Conservation (phyloP, 2,329 filamentous ascomycete genomes). For the Ophiosphaerella narmari region DNA sequence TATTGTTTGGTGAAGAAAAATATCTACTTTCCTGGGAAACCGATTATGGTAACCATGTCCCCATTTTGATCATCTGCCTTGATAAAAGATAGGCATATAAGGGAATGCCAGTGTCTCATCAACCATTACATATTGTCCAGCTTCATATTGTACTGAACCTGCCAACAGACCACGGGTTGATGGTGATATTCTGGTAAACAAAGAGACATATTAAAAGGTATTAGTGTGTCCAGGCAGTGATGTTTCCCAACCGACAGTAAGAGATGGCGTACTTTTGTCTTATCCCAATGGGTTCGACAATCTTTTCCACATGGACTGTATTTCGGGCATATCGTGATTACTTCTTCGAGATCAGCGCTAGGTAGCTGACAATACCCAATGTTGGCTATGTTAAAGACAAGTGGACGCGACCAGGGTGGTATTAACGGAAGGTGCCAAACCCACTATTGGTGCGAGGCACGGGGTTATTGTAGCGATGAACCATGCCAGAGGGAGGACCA, state of each 20-base stretch:
- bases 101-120: constrained; percentile 23
- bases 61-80: constrained; percentile 16
- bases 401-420: constrained; percentile 7
- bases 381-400: constrained; percentile 26
- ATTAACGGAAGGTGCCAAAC: constrained; percentile 38
- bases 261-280: constrained; percentile 30
- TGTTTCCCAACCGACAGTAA: constrained; percentile 29
- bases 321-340: constrained; percentile 39
- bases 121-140: constrained; percentile 17
- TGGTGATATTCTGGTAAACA: constrained; percentile 38
- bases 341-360: constrained; percentile 38
- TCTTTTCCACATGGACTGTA: constrained; percentile 37
- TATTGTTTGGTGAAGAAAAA: constrained; percentile 20
- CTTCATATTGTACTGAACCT: constrained; percentile 14
- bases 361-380: constrained; percentile 37
- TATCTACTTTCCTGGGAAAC: constrained; percentile 22
- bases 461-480: constrained; percentile 42
- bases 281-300: constrained; percentile 40
- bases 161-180: constrained; percentile 19
- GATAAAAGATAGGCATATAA: constrained; percentile 28
- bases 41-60: constrained; percentile 19
- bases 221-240: constrained; percentile 29
- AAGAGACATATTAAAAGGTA: constrained; percentile 31
- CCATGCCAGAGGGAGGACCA: constrained; percentile 73
- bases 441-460: constrained; percentile 24